These are phyloP conservation scores for Exophiala sp. DNA, from an alignment of 2,329 filamentous ascomycete species.

Conservation along the genomic window DNA sequence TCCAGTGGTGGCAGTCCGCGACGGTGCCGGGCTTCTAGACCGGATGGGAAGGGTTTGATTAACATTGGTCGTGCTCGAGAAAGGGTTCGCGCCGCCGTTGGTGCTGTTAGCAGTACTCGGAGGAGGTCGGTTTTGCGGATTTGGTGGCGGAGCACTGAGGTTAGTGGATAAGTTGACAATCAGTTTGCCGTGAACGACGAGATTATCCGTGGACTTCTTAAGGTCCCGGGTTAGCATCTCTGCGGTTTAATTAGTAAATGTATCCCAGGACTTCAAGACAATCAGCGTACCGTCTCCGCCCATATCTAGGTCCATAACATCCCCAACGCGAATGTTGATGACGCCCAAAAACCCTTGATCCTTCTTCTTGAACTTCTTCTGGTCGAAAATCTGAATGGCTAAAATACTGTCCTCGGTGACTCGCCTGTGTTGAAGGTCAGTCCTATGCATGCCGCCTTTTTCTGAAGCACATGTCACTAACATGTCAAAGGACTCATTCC, in stretches of 20 bases:
- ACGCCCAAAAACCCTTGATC: slow-evolving; percentile 97
- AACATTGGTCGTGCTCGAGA: slow-evolving; percentile 18
- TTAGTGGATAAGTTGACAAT: slow-evolving; percentile 97
- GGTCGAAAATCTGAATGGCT: slow-evolving; percentile 97
- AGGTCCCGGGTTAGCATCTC: slow-evolving; percentile 98
- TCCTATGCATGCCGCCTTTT: not conserved
- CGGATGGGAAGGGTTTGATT: slow-evolving; percentile 27
- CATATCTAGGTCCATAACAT: slow-evolving; percentile 84
- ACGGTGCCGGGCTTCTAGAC: slow-evolving; percentile 31
- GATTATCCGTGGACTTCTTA: slow-evolving; percentile 96
- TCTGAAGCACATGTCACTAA: slow-evolving; percentile 48
- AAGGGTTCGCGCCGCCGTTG: slow-evolving; percentile 15
- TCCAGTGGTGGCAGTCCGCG: slow-evolving; percentile 31
- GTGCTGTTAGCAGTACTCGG: slow-evolving; percentile 20
- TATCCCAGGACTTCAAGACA: slow-evolving; percentile 25
- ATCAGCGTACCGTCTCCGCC: slow-evolving; percentile 76
- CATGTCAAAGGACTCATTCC: slow-evolving; percentile 99
- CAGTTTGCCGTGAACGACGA: slow-evolving; percentile 95
- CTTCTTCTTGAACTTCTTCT: slow-evolving; percentile 99
- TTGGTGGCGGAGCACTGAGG: slow-evolving; percentile 51
- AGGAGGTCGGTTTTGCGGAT: slow-evolving; percentile 23
- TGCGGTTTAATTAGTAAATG: slow-evolving; percentile 31
- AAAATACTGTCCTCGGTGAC: slow-evolving; percentile 95
- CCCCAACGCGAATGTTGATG: slow-evolving; percentile 93
- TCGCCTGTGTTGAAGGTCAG: slow-evolving; percentile 53